Conservation (phyloP, 441 rosid genomes). For the Adansonia madagascariensis region DNA sequence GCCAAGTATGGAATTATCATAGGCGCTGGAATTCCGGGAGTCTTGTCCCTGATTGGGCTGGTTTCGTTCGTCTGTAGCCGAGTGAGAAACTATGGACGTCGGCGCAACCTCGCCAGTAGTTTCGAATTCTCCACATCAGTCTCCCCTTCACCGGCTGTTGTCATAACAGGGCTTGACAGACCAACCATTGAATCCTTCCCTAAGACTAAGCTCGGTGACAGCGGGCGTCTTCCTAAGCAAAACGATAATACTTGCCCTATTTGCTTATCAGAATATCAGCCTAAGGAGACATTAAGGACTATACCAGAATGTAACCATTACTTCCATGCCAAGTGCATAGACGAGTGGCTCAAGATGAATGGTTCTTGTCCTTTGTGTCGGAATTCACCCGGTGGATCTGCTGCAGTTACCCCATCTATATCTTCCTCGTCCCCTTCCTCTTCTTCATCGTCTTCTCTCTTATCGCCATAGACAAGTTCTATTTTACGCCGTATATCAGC, state of each 20-base stretch:
- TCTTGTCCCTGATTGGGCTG: constrained; percentile 45
- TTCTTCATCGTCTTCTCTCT: constrained; percentile 33
- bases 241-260: constrained; percentile 63
- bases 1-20: constrained; percentile 46
- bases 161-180: constrained; percentile 47
- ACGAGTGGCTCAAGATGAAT: constrained; percentile 74
- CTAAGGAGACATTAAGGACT: constrained; percentile 65
- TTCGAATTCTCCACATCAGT: constrained; percentile 9
- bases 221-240: constrained; percentile 67
- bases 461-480: neutral
- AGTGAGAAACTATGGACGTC: constrained; percentile 17
- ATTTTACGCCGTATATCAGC: neutral
- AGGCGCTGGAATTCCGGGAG: constrained; percentile 50
- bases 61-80: constrained; percentile 35
- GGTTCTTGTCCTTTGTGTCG: constrained; percentile 81
- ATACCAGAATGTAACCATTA: constrained; percentile 82
- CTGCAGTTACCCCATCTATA: constrained; percentile 30
- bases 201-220: constrained; percentile 61
- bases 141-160: neutral
- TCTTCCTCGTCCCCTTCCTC: constrained; percentile 34
- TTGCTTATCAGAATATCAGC: constrained; percentile 65
- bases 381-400: constrained; percentile 49
- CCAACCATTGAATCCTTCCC: constrained; percentile 71
- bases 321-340: constrained; percentile 69
- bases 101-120: constrained; percentile 9